Evolutionary conservation across 2,329 filamentous ascomycete species (phyloP).

Genomic region (Penicillium sp.): DNA sequence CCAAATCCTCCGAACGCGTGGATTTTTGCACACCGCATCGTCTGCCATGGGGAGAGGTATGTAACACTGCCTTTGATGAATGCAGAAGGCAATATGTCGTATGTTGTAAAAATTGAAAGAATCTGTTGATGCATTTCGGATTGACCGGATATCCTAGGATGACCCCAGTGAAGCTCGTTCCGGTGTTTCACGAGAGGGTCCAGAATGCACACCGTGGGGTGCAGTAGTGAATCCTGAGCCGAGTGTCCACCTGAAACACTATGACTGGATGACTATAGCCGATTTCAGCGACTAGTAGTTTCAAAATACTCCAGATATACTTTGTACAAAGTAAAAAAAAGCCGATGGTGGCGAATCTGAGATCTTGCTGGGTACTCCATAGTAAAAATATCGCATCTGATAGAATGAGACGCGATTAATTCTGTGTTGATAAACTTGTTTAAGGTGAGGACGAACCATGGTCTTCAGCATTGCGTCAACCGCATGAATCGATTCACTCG

Average conservation of each 20-base stretch:
- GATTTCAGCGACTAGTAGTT: conserved; percentile 17
- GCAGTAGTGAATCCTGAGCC: conserved; percentile 5
- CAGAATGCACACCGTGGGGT: conserved; percentile 21
- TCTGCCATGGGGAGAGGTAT: neutral
- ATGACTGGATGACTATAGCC: conserved; percentile 6
- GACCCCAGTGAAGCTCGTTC: neutral
- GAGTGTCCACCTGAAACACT: neutral
- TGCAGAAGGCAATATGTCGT: neutral
- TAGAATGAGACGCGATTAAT: neutral
- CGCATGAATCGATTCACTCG: neutral
- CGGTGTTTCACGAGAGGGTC: conserved; percentile 12
- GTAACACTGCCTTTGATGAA: neutral
- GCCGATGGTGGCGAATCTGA: conserved; percentile 14
- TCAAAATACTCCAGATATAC: neutral
- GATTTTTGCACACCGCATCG: conserved; percentile 1
- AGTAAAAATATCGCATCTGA: neutral
- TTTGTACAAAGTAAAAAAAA: conserved; percentile 6
- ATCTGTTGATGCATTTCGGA: neutral
- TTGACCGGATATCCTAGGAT: neutral
- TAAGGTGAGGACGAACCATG: neutral
- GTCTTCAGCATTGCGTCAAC: neutral
- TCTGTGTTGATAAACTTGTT: neutral
- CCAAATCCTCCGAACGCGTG: conserved; percentile 4
- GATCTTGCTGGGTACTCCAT: neutral
- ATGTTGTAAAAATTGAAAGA: neutral